These are phyloP conservation scores for Carpinus viminea DNA, from an alignment of 306 rosid genomes.

Conservation along the genomic window DNA sequence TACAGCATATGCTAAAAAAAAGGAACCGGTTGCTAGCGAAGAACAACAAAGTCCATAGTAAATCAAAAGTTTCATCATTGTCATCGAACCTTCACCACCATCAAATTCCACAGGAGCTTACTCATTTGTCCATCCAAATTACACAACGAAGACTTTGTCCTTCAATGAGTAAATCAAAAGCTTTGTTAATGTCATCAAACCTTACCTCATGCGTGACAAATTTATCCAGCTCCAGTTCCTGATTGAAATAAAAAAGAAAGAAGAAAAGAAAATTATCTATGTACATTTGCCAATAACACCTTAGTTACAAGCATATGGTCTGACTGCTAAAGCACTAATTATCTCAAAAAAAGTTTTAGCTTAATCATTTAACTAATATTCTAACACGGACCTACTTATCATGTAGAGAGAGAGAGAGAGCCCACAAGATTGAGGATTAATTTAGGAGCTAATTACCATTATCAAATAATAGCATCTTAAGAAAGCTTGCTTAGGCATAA, in stretches of 20 bases:
- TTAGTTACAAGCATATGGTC: neutral
- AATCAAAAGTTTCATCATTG: neutral
- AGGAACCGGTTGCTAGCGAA: neutral
- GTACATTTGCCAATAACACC: neutral
- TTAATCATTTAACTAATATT: too few relatives aligned
- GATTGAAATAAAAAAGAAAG: neutral
- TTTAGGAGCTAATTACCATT: neutral
- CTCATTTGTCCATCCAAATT: conserved; percentile 67
- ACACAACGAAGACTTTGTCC: conserved; percentile 70
- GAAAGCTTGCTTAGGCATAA: neutral
- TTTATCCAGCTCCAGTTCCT: conserved; percentile 78
- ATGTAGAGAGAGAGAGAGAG: neutral
- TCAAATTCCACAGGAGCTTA: conserved; percentile 17
- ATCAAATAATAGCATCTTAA: neutral
- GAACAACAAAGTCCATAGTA: neutral
- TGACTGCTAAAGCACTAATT: too few relatives aligned
- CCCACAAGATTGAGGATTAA: neutral
- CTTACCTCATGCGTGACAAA: conserved; percentile 69
- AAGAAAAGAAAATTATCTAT: neutral
- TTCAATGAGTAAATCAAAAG: conserved; percentile 64
- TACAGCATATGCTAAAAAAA: neutral
- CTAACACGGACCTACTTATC: too few relatives aligned
- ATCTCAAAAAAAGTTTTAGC: too few relatives aligned
- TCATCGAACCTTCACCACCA: neutral
- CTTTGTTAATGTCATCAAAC: conserved; percentile 76